Base-by-base conservation (phyloP, 768 basidiomycete species). In the Suillus alpinus region DNA sequence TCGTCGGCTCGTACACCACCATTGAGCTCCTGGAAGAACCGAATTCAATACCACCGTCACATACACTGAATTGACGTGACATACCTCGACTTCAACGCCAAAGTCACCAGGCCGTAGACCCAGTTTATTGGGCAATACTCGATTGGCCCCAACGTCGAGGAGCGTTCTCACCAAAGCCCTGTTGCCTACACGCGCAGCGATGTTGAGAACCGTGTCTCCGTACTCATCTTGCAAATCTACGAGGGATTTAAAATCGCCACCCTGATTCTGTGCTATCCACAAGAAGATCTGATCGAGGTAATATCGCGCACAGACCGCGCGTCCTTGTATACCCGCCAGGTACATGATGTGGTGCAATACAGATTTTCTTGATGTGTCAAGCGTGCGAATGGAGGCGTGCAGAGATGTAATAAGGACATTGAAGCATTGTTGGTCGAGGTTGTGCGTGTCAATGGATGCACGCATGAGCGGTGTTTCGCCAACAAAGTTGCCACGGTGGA, bases 401-500 rank as follows among this genome's bases (percentile, higher is more conserved):
- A 98, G 81, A 26, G 79, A 75, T 14, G 80, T 73, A 26, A 94
- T 84, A 20, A 96, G 78, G 2, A 75, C 69, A 49, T 81, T 77
- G 75, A 98, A 95, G 5, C 84, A 80, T 67, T 94, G 89, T 43
- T 76, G 81, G 63, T 95, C 94, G 53, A 83, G 88, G 67, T 89
- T 89, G 71, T 94, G 88, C 26, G 92, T 94, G 9, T 95, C 88
- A 60, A 98, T 83, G 61, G 93, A 89, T 6, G 95, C 91, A 43
- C 96, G 89, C 32, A 97, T 92, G 34, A 99, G 84, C 2, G 97
- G 89, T 0, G 96, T 98, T 74, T 99, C 97, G 50, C 97, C 95
- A 5, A 89, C 84, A 69, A 88, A 89, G 75, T 98, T 98, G 2
- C 97, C 97, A 8, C 94, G 85, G 67, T 94, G 85, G 16, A 94